Percentiles rank a stretch among this genome's conserved stretches.
These are phyloP conservation scores for Schizopora paradoxa DNA, from an alignment of 1,284 basidiomycete species.

Conservation along the genomic window DNA sequence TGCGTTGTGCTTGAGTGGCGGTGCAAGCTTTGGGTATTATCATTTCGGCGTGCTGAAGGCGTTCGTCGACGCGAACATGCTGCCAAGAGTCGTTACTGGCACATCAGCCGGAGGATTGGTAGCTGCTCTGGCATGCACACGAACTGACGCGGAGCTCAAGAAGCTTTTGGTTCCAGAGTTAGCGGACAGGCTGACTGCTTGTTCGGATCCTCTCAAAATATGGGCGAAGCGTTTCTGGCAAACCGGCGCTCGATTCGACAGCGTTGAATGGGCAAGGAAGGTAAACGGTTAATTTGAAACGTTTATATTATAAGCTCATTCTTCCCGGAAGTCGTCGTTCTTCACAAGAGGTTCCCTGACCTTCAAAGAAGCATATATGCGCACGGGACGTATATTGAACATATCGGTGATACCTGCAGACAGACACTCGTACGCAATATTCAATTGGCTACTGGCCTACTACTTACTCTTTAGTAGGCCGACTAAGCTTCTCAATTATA, in stretches of 20 bases:
- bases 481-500: slow-evolving; percentile 92
- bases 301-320: slow-evolving; percentile 28
- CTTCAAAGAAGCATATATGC: slow-evolving; percentile 91
- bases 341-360: slow-evolving; percentile 95
- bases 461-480: slow-evolving; percentile 47
- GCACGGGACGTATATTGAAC: slow-evolving; percentile 91
- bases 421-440: slow-evolving; percentile 72
- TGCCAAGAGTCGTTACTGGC: slow-evolving; percentile 88
- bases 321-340: slow-evolving; percentile 69
- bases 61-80: slow-evolving; percentile 79
- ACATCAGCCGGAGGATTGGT: slow-evolving; percentile 92
- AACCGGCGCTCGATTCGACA: slow-evolving; percentile 93
- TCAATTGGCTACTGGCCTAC: slow-evolving; percentile 10
- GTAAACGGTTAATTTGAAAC: slow-evolving; percentile 33
- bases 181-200: slow-evolving; percentile 87
- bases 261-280: slow-evolving; percentile 88
- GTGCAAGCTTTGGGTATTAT: slow-evolving; percentile 92
- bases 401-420: slow-evolving; percentile 94
- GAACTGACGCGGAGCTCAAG: slow-evolving; percentile 86
- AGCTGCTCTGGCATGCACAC: slow-evolving; percentile 82
- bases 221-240: slow-evolving; percentile 81
- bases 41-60: slow-evolving; percentile 92
- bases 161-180: slow-evolving; percentile 74
- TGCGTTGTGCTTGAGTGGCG: slow-evolving; percentile 91
- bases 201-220: slow-evolving; percentile 74